Evolutionary conservation across 2,329 filamentous ascomycete species (phyloP).

Genomic region (Madurella fahalii): DNA sequence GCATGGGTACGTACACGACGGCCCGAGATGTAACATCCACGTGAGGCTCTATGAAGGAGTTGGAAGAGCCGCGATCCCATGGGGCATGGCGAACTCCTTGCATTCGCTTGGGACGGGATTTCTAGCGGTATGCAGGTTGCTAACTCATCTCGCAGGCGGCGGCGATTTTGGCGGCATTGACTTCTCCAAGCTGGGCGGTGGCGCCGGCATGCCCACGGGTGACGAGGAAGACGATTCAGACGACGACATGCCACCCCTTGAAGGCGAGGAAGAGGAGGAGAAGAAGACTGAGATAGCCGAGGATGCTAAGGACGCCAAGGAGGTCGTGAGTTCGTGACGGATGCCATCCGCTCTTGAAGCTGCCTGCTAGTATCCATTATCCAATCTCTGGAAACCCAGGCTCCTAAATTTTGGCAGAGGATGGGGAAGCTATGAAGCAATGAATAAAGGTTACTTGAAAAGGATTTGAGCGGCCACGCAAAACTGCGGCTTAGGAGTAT

Average conservation of each 20-base stretch:
- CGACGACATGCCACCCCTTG: conserved; percentile 81
- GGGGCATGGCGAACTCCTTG: conserved; percentile 5
- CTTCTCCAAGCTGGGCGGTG: conserved; percentile 83
- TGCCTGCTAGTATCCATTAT: not conserved
- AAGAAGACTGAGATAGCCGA: conserved; percentile 41
- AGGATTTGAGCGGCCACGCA: not conserved
- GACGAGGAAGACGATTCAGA: conserved; percentile 58
- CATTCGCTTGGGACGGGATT: not conserved
- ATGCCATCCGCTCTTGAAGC: not conserved
- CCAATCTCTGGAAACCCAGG: not conserved
- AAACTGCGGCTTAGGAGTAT: not conserved
- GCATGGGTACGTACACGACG: conserved; percentile 26
- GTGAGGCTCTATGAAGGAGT: not conserved
- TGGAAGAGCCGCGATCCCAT: not conserved
- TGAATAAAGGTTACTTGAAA: conserved; percentile 1
- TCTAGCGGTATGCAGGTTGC: not conserved
- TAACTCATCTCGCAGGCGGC: conserved; percentile 19
- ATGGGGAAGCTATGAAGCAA: not conserved
- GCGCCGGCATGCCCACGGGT: conserved; percentile 43
- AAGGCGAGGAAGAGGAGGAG: conserved; percentile 56
- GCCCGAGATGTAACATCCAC: not conserved
- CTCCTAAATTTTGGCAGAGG: not conserved
- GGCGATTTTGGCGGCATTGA: conserved; percentile 79
- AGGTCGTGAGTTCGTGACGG: conserved; percentile 7
- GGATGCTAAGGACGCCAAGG: conserved; percentile 34